phyloP scores from a whole-genome alignment of 345 rosid species.

The Corchorus olitorius region DNA sequence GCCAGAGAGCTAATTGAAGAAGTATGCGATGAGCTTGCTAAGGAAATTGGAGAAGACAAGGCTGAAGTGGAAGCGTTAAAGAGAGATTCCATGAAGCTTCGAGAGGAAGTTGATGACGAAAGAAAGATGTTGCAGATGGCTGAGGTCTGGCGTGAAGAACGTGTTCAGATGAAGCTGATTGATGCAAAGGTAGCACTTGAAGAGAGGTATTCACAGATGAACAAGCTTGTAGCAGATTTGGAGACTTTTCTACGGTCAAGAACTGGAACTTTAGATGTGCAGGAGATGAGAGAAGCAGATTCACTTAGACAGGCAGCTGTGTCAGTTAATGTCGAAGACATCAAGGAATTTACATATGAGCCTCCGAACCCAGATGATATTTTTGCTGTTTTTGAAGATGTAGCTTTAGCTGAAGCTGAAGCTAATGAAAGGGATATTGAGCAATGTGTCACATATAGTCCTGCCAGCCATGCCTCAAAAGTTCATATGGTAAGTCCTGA shows the following conservation, averaged over 20 bases:
- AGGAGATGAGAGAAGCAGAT: slow-evolving; percentile 39
- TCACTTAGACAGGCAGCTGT: slow-evolving; percentile 47
- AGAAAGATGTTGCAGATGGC: slow-evolving; percentile 86
- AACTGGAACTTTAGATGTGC: slow-evolving; percentile 27
- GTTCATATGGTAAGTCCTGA: slow-evolving; percentile 55
- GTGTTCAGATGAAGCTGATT: slow-evolving; percentile 80
- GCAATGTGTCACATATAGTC: slow-evolving; percentile 31
- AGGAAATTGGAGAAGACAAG: slow-evolving; percentile 73
- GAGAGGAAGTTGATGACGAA: slow-evolving; percentile 68
- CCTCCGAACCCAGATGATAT: slow-evolving; percentile 59
- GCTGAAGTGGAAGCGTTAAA: slow-evolving; percentile 61
- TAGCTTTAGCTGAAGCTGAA: slow-evolving; percentile 41
- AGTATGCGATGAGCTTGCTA: slow-evolving; percentile 77
- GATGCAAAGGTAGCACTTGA: slow-evolving; percentile 66
- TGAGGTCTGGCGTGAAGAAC: slow-evolving; percentile 87
- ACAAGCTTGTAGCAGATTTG: slow-evolving; percentile 55
- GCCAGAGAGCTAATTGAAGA: slow-evolving; percentile 66
- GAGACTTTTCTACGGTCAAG: slow-evolving; percentile 48
- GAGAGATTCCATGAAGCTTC: slow-evolving; percentile 59
- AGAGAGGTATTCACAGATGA: slow-evolving; percentile 49
- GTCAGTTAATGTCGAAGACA: slow-evolving; percentile 47
- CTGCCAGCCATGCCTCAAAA: slow-evolving; percentile 48
- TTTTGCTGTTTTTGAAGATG: slow-evolving; percentile 60
- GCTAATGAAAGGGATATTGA: slow-evolving; percentile 35
- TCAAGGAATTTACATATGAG: slow-evolving; percentile 57